Evolutionary conservation across 2,329 filamentous ascomycete genomes (phyloP).

Genomic region (Fusarium sp.): DNA sequence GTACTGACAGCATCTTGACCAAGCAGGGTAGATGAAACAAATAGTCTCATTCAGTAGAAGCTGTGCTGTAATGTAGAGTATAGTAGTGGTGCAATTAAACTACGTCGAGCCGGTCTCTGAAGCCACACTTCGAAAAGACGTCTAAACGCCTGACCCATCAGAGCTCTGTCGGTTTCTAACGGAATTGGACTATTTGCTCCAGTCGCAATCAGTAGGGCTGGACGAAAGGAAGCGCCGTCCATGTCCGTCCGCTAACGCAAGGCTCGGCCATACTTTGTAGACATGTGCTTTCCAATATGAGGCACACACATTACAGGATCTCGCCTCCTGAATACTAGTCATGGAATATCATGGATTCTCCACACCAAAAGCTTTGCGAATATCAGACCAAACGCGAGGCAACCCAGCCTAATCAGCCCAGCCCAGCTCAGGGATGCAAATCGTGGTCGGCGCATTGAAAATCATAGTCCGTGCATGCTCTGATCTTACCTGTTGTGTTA

Average conservation of each 20-base stretch:
- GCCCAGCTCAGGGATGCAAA: background rate
- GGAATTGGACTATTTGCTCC: slow-evolving; percentile 21
- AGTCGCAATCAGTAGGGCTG: background rate
- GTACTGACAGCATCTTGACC: background rate
- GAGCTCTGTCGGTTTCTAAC: background rate
- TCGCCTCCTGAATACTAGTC: slow-evolving; percentile 11
- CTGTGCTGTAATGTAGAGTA: background rate
- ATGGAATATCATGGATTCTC: slow-evolving; percentile 1
- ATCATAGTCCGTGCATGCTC: slow-evolving; percentile 35
- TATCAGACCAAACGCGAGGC: background rate
- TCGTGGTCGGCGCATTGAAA: slow-evolving; percentile 31
- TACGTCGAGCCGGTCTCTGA: background rate
- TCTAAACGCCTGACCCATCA: background rate
- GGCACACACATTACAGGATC: slow-evolving; percentile 7
- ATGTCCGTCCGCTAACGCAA: background rate
- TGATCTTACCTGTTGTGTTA: slow-evolving; percentile 12
- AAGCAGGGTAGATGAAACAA: background rate
- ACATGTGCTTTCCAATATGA: slow-evolving; percentile 4
- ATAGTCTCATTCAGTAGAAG: background rate
- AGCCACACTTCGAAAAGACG: background rate
- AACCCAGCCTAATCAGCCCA: background rate
- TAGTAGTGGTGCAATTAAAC: background rate
- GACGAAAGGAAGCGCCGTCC: background rate
- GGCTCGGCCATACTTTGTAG: background rate
- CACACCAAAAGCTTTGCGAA: slow-evolving; percentile 18